These are phyloP conservation scores for Saitozyma podzolica DNA, from an alignment of 768 basidiomycete species.

Conservation along the genomic window DNA sequence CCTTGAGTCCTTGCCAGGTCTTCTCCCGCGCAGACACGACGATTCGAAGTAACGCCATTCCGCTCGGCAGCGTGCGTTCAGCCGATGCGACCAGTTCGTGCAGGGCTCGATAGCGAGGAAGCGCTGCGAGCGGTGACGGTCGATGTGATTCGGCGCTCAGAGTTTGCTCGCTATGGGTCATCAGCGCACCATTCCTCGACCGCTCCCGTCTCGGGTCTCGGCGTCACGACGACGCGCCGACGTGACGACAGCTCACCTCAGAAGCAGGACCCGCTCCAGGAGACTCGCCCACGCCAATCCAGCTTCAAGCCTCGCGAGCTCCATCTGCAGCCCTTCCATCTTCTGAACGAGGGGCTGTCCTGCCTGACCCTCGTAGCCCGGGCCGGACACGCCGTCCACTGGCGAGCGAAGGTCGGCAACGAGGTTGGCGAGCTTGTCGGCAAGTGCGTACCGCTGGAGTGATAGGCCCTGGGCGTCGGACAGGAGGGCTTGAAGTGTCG, in stretches of 20 bases:
- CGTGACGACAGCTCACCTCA: conserved; percentile 61
- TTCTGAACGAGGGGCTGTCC: conserved; percentile 69
- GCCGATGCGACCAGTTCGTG: conserved; percentile 61
- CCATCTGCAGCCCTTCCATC: conserved; percentile 74
- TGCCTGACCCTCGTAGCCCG: conserved; percentile 1
- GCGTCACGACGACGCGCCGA: neutral
- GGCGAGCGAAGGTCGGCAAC: conserved; percentile 60
- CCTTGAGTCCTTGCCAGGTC: conserved; percentile 78
- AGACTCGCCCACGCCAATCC: conserved; percentile 75
- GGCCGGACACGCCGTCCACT: conserved; percentile 46
- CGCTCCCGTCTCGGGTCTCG: neutral
- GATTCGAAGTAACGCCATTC: conserved; percentile 65
- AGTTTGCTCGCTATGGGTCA: conserved; percentile 63
- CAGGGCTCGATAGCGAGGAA: conserved; percentile 64
- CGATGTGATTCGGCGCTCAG: conserved; percentile 52
- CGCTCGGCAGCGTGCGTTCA: conserved; percentile 55
- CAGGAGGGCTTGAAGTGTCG: conserved; percentile 59
- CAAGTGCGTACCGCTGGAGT: conserved; percentile 70
- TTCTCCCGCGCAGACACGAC: conserved; percentile 64
- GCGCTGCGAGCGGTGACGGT: conserved; percentile 50
- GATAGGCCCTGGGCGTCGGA: conserved; percentile 71
- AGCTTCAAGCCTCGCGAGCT: conserved; percentile 72
- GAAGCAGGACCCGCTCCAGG: conserved; percentile 66
- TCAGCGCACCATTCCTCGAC: neutral
- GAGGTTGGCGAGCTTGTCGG: conserved; percentile 73